Evolutionary conservation across 2,329 filamentous ascomycete species (phyloP), one percentile per base, ranked within the genome.

Genomic region (Didymella pomorum): DNA sequence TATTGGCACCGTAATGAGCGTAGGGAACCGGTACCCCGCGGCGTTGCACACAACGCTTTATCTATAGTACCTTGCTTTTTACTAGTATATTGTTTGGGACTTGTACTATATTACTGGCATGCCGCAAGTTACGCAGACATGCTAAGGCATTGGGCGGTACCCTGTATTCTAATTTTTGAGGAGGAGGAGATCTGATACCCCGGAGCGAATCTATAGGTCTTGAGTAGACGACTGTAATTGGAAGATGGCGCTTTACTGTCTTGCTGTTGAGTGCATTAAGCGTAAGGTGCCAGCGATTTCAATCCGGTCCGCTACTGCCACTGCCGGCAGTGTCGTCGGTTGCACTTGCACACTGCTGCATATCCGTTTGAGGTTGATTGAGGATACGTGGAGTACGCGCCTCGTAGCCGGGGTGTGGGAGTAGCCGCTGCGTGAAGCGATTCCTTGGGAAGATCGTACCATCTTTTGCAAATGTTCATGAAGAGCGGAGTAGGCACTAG

Each of bases 101-200:
- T 11, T 56, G 53, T 51, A 56, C 53, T 46, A 56, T 56, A 56
- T n/a, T 31, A 31, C 12, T 12, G 29, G 29, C 12, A 31, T 31
- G 29, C 29, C 12, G n/a, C n/a, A n/a, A n/a, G n/a, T 31, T 31
- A 16, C 29, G 14, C 29, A 35, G 31, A n/a, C 21, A 20, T 49
- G 42, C 26, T 35, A 45, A 26, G 45, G 52, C 52, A 53, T 52
- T 41, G 52, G 56, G 54, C 49, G 61, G 55, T 54, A 46, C 18
- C 44, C 49, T 60, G 41, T 16, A 25, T 49, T 59, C 37, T 31
- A 43, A 43, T 26, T 43, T 14, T n/a, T 35, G 14, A 35, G 31
- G 65, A 64, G 63, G 50, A 26, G 55, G 67, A 62, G 61, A 70
- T 66, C 64, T 73, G 71, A 74, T 74, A 74, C 71, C 71, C 68